phyloP scores from a whole-genome alignment of 345 rosid species.

The Hibiscus syriacus region DNA sequence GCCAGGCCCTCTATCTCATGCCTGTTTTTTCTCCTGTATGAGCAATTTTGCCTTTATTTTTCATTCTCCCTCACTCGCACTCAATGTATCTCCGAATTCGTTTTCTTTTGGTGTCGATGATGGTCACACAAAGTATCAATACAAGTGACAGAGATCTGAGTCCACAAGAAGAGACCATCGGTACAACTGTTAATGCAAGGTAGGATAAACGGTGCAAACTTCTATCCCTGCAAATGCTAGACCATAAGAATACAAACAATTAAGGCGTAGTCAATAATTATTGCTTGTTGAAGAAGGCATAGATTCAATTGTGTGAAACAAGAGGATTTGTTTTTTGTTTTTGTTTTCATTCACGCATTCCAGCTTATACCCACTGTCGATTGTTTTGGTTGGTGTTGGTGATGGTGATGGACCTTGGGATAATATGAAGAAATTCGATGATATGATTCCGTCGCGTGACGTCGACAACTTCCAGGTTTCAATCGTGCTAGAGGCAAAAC shows the following conservation, averaged over 20 bases:
- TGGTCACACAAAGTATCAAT: conserved; percentile 52
- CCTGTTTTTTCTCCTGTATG: background rate
- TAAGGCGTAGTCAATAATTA: background rate
- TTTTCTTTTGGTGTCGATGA: background rate
- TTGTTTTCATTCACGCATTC: background rate
- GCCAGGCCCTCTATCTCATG: conserved; percentile 49
- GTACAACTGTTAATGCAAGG: conserved; percentile 61
- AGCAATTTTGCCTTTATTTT: background rate
- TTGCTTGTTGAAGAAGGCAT: background rate
- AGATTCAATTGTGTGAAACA: background rate
- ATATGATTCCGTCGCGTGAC: conserved; percentile 59
- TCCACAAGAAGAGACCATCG: conserved; percentile 59
- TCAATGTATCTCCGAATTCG: background rate
- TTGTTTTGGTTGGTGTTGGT: conserved; percentile 72
- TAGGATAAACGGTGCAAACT: conserved; percentile 3
- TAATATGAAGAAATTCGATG: conserved; percentile 66
- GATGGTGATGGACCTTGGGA: conserved; percentile 91
- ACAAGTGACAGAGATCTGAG: conserved; percentile 37
- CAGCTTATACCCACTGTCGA: conserved; percentile 58
- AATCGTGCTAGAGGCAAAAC: background rate
- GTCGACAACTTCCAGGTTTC: conserved; percentile 75
- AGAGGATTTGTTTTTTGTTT: background rate
- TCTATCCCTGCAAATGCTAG: no score
- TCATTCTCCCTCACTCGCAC: background rate
- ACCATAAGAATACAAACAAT: no score